Base-by-base conservation (phyloP, 257 asterid genomes). In the Solanum etuberosum region DNA sequence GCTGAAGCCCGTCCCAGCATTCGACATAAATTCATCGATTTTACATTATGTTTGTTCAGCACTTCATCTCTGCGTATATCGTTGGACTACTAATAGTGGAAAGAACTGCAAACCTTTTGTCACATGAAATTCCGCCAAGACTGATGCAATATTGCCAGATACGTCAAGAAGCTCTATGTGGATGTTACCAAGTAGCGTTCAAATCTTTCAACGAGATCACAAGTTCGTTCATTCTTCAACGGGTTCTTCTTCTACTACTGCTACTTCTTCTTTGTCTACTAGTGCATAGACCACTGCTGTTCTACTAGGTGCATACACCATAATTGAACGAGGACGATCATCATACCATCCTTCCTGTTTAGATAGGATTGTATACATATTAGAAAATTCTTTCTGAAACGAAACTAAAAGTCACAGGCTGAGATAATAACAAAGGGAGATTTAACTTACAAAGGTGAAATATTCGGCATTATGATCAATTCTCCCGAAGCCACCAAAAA, bases 261-360 rank as follows among this genome's bases (percentile, higher is more conserved):
- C 68, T 51, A 16, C 61, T 51, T 90, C 93, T 63, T 93, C 93
- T 76, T 91, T 93, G 84, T 91, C 91, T 74, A 86, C 88, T 83
- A 90, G 92, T 32, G 96, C 98, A 86, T 94, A 97, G 46, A 95
- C 98, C 68, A 92, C 98, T 61, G 96, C 99, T 7, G 99, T 95
- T 86, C 99, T 95, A 77, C 94, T 91, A 71, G 99, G 99, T 78
- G 99, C 94, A 40, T 97, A 97, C 43, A 95, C 91, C 91, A 90
- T 68, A 76, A 97, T 93, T 27, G 99, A 97, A 38, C 93, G 91
- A 73, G 99, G 99, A 70, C 99, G 91, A 27, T 90, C 91, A 86
- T 95, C 98, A 34, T 90, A 93, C 93, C 85, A 61, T 65, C 91
- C 94, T 51, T 93, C 98, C 99, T 97, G 95, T 88, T 85, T 29